Base-by-base conservation (phyloP, 257 asterid species). In the Petunia secreta region DNA sequence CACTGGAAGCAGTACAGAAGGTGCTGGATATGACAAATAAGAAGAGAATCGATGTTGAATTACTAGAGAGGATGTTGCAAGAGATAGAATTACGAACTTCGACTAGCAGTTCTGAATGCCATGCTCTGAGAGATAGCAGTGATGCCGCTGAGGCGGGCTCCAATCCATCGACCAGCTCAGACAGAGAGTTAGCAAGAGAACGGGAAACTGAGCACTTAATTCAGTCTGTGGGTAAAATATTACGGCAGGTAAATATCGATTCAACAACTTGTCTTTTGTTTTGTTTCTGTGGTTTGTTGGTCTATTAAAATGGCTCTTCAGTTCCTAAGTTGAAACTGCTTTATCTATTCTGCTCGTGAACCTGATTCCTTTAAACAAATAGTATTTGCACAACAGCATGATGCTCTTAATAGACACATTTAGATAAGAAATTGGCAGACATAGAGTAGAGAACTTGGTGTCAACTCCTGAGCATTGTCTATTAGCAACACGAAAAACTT, bases 1-100 rank as follows among this genome's bases (percentile, higher is more conserved):
- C 97, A 9, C 73, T 93, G 89, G 97, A 93, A 83, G 98, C 97
- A 48, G 85, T 89, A 63, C 88, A 84, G 37, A 92, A 81, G 81
- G 97, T 95, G 77, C 78, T 95, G 65, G 94, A 92, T 77, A 83
- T 89, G 87, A 81, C 91, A 6, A 87, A 88, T 40, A 89, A 80
- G 86, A 95, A 91, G 87, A 87, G 93, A 83, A 48, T 86, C 13
- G 93, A 94, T 83, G 44, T 75, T 15, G 91, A 69, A 79, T 87
- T 93, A 65, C 82, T 93, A 10, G 94, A 90, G 83, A 89, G 91
- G 81, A 77, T 95, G 40, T 88, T 89, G 89, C 84, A 79, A 53
- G 95, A 90, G 80, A 80, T 93, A 59, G 98, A 95, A 83, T 78
- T 77, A 39, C 89, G 87, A 57, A 82, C 78, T 54, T 81, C 85